Conservation (phyloP, 2,329 filamentous ascomycete genomes). For the Diaporthe humulicola region DNA sequence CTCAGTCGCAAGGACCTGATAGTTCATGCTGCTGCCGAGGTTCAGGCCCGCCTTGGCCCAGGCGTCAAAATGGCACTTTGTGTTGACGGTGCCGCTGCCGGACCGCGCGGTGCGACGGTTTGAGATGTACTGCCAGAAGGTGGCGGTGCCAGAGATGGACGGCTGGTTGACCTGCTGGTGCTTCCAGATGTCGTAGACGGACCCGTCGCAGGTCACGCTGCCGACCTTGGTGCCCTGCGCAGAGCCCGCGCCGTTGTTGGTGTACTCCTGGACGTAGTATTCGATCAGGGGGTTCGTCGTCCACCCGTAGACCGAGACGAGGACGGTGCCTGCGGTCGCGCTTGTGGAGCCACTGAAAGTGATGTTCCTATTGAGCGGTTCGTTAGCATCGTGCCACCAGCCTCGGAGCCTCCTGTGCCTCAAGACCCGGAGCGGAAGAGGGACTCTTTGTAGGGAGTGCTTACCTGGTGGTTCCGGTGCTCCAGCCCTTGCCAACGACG, state of each 20-base stretch:
- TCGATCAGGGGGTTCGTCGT: constrained; percentile 53
- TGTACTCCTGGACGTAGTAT: constrained; percentile 55
- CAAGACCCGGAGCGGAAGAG: neutral
- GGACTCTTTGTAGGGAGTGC: constrained; percentile 11
- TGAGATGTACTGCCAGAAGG: constrained; percentile 65
- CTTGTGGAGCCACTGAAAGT: constrained; percentile 46
- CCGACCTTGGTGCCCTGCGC: constrained; percentile 50
- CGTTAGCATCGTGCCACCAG: neutral
- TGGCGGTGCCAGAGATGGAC: constrained; percentile 60
- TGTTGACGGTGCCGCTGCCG: constrained; percentile 61
- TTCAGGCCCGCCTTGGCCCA: constrained; percentile 62
- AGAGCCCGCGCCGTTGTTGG: constrained; percentile 46
- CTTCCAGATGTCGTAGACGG: constrained; percentile 52
- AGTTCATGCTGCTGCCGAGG: constrained; percentile 60
- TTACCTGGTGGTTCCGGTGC: constrained; percentile 63
- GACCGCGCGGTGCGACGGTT: constrained; percentile 60
- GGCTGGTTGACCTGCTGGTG: constrained; percentile 57
- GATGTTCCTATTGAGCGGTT: constrained; percentile 45
- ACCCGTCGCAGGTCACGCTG: constrained; percentile 50
- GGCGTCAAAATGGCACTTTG: constrained; percentile 64
- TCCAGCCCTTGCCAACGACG: constrained; percentile 72
- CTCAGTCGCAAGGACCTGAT: constrained; percentile 66
- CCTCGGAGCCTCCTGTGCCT: neutral
- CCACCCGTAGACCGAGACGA: constrained; percentile 55
- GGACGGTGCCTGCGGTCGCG: constrained; percentile 46